phyloP scores from a whole-genome alignment of 2,329 filamentous ascomycete genomes.

The Whalleya microplaca region DNA sequence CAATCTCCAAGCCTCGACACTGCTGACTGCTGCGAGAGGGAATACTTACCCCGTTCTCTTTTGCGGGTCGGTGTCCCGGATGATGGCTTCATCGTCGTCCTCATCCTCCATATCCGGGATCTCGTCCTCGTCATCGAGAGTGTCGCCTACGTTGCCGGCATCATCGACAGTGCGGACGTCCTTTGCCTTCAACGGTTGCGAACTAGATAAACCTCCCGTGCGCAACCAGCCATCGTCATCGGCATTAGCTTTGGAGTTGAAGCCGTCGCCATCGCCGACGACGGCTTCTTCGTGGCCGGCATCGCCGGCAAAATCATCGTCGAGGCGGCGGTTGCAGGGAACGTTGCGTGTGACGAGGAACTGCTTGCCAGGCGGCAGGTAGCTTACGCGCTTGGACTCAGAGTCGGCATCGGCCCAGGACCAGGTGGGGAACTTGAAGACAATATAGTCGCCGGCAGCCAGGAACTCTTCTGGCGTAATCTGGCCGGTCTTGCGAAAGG shows the following conservation, averaged over 20 bases:
- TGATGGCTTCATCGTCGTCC: constrained; percentile 94
- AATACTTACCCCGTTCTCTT: constrained; percentile 49
- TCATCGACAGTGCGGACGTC: constrained; percentile 91
- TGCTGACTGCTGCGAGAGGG: constrained; percentile 1
- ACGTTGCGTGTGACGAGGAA: constrained; percentile 94
- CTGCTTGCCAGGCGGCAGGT: constrained; percentile 89
- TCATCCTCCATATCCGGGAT: constrained; percentile 99
- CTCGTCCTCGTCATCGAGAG: constrained; percentile 73
- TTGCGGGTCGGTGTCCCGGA: constrained; percentile 67
- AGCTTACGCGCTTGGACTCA: constrained; percentile 74
- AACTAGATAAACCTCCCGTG: constrained; percentile 78
- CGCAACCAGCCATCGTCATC: constrained; percentile 87
- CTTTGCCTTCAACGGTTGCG: constrained; percentile 73
- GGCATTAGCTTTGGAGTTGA: constrained; percentile 52
- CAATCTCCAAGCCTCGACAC: neutral
- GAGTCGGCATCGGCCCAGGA: constrained; percentile 90
- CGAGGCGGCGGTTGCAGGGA: constrained; percentile 86
- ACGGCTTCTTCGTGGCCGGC: constrained; percentile 85
- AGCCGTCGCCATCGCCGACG: constrained; percentile 76
- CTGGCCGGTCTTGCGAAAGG: constrained; percentile 90
- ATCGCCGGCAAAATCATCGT: constrained; percentile 90
- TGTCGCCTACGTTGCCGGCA: constrained; percentile 80
- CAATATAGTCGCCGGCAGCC: constrained; percentile 92
- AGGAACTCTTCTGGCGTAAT: constrained; percentile 98
- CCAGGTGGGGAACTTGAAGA: constrained; percentile 99